phyloP scores from a whole-genome alignment of 352 stramenopile genomes.

The Phytophthora vignae region DNA sequence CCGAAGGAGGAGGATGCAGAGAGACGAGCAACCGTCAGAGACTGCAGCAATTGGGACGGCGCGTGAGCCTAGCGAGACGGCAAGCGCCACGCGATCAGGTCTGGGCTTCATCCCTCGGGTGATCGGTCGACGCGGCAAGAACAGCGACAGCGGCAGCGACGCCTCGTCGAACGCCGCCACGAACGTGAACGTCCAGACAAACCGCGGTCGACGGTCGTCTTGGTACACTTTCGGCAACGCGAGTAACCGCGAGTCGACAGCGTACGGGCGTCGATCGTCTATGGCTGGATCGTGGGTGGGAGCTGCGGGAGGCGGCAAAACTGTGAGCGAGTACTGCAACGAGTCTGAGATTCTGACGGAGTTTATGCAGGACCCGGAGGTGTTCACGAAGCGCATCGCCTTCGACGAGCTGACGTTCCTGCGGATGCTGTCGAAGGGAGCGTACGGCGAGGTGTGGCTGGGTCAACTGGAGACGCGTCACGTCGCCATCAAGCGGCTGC shows the following conservation, averaged over 20 bases:
- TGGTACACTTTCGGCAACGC: constrained; percentile 44
- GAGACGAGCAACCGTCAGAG: constrained; percentile 4
- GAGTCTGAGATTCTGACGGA: constrained; percentile 62
- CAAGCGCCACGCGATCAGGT: constrained; percentile 13
- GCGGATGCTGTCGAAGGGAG: constrained; percentile 69
- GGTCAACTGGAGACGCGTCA: constrained; percentile 72
- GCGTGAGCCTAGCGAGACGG: constrained; percentile 11
- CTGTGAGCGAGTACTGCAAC: constrained; percentile 63
- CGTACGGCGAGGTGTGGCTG: constrained; percentile 79
- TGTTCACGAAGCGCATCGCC: constrained; percentile 61
- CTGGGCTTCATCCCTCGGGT: constrained; percentile 29
- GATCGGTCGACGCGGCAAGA: constrained; percentile 26
- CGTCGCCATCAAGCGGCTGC: constrained; percentile 77
- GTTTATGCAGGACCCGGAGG: constrained; percentile 61
- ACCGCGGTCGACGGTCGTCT: constrained; percentile 32
- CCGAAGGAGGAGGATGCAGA: constrained; percentile 28
- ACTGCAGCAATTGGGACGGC: constrained; percentile 17
- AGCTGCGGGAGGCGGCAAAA: constrained; percentile 44
- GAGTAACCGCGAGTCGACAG: constrained; percentile 34
- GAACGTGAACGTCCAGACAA: constrained; percentile 33
- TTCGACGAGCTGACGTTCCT: constrained; percentile 78
- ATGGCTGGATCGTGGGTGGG: constrained; percentile 40
- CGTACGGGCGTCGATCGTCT: constrained; percentile 33
- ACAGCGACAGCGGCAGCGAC: constrained; percentile 28
- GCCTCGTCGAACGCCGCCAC: constrained; percentile 26